Percentiles rank a stretch among this genome's conserved stretches.
Conservation (phyloP, 495 filamentous ascomycete genomes). For the Xylaria longipes region DNA sequence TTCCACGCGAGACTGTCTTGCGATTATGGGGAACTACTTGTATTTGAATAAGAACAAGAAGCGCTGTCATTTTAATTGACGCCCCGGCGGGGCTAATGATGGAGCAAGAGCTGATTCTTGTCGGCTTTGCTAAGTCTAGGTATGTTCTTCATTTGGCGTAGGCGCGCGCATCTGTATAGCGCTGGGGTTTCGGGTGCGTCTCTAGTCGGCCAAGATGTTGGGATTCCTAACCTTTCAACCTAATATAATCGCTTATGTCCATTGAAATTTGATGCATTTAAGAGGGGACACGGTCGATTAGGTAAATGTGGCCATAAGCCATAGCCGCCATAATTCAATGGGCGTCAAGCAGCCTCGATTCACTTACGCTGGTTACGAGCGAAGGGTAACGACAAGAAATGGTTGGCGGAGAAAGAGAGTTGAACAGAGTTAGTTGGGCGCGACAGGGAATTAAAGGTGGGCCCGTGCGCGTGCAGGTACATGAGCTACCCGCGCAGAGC, state of each 20-base stretch:
- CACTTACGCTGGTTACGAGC: conserved; percentile 13
- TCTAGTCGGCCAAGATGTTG: conserved; percentile 7
- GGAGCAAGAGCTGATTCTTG: not conserved
- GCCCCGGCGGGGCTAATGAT: not conserved
- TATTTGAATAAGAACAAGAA: not conserved
- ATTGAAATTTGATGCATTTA: not conserved
- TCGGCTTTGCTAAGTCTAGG: not conserved
- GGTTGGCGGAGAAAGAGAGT: conserved; percentile 22
- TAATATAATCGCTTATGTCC: not conserved
- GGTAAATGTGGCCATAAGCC: conserved; percentile 9
- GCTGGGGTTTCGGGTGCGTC: not conserved
- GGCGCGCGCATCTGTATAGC: conserved; percentile 19
- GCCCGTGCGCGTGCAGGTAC: not conserved
- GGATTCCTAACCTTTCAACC: not conserved
- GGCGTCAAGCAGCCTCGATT: conserved; percentile 1
- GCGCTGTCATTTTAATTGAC: conserved; percentile 18
- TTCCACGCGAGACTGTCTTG: not conserved
- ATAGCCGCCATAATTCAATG: conserved; percentile 23
- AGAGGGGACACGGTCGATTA: not conserved
- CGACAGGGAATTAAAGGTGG: conserved; percentile 4
- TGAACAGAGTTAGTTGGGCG: not conserved
- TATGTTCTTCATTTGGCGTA: not conserved
- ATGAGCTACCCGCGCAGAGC: conserved; percentile 1
- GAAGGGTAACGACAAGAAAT: conserved; percentile 6
- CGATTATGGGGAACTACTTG: not conserved